phyloP scores from a whole-genome alignment of 108 stramenopile genomes.

The Discostella pseudostelligera region DNA sequence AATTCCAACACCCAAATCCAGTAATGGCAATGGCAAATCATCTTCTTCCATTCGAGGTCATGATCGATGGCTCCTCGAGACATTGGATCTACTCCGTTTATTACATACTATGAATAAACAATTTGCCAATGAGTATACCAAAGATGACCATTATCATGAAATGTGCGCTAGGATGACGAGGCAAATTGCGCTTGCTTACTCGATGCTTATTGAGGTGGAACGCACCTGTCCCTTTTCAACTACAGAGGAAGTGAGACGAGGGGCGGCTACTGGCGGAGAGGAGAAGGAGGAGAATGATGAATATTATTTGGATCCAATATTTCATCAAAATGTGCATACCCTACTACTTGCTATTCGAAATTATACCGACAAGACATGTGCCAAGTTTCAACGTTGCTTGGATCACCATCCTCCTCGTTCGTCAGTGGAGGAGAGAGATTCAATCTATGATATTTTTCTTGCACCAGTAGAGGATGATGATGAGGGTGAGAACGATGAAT shows the following conservation, averaged over 20 bases:
- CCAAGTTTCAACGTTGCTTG: slow-evolving; percentile 20
- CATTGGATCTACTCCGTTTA: slow-evolving; percentile 30
- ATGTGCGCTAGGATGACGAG: slow-evolving; percentile 15
- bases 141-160: not conserved
- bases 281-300: slow-evolving; percentile 10
- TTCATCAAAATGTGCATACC: slow-evolving; percentile 17
- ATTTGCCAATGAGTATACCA: not conserved
- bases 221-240: slow-evolving; percentile 16
- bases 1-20: slow-evolving; percentile 13
- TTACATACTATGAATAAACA: slow-evolving; percentile 23
- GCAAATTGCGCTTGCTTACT: slow-evolving; percentile 18
- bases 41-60: slow-evolving; percentile 4
- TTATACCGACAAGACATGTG: slow-evolving; percentile 18
- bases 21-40: not conserved
- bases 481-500: too few relatives aligned
- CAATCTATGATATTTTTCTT: slow-evolving; percentile 38
- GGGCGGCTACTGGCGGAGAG: not conserved
- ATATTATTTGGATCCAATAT: slow-evolving; percentile 4
- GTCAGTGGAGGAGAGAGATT: slow-evolving; percentile 14
- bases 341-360: slow-evolving; percentile 13
- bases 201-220: slow-evolving; percentile 12
- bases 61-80: slow-evolving; percentile 18
- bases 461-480: slow-evolving; percentile 19
- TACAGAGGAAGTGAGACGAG: not conserved
- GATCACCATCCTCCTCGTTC: slow-evolving; percentile 15